phyloP scores from a whole-genome alignment of 164 flowering plant species.

The Annona squamosa region DNA sequence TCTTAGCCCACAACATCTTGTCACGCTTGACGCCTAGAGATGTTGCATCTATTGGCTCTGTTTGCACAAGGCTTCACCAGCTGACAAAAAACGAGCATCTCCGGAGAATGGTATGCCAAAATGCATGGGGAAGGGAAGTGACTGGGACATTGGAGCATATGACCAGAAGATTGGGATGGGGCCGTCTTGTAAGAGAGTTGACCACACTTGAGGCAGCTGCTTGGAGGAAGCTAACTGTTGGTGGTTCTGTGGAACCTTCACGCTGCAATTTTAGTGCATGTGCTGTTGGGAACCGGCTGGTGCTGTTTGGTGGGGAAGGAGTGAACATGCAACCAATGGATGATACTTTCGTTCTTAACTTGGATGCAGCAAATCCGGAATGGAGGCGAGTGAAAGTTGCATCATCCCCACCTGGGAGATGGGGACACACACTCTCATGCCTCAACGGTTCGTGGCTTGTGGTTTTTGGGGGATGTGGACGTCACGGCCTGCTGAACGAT shows the following conservation, averaged over 20 bases:
- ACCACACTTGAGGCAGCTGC: slow-evolving; percentile 85
- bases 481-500: slow-evolving; percentile 76
- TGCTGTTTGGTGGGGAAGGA: slow-evolving; percentile 87
- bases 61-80: slow-evolving; percentile 60
- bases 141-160: slow-evolving; percentile 61
- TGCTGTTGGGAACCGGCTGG: slow-evolving; percentile 80
- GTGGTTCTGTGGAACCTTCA: slow-evolving; percentile 79
- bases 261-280: slow-evolving; percentile 89
- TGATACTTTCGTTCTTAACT: slow-evolving; percentile 81
- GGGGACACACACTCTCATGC: slow-evolving; percentile 88
- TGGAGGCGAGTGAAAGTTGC: slow-evolving; percentile 64
- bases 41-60: slow-evolving; percentile 84
- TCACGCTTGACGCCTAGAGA: slow-evolving; percentile 78
- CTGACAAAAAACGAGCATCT: slow-evolving; percentile 77
- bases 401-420: slow-evolving; percentile 86
- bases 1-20: slow-evolving; percentile 69
- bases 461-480: slow-evolving; percentile 84
- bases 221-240: slow-evolving; percentile 74
- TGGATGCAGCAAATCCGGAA: slow-evolving; percentile 58
- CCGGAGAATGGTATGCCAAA: slow-evolving; percentile 82
- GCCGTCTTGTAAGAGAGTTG: slow-evolving; percentile 71
- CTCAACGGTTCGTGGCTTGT: slow-evolving; percentile 74
- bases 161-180: slow-evolving; percentile 75
- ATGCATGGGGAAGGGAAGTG: slow-evolving; percentile 84
- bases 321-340: slow-evolving; percentile 90